These are phyloP conservation scores for Leccinum sublutescens DNA, from an alignment of 768 basidiomycete species.

Conservation along the genomic window DNA sequence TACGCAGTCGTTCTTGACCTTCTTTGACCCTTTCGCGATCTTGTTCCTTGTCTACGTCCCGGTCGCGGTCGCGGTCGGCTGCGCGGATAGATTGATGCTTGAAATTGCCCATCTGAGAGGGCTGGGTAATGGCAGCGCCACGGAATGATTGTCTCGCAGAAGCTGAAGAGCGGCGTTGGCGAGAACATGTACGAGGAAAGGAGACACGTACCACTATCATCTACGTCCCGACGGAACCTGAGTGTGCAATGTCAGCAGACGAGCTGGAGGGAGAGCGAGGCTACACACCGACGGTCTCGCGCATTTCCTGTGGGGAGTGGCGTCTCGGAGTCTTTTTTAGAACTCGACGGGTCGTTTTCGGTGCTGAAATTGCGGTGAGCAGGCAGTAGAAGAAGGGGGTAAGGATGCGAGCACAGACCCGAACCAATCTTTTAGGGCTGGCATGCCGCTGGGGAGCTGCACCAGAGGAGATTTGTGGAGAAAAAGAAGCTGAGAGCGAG, in stretches of 20 bases:
- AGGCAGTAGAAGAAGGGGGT: constrained; percentile 7
- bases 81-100: constrained; percentile 81
- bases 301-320: constrained; percentile 48
- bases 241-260: constrained; percentile 11
- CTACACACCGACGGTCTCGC: constrained; percentile 65
- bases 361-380: constrained; percentile 35
- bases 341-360: constrained; percentile 44
- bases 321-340: constrained; percentile 62
- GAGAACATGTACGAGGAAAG: constrained; percentile 3
- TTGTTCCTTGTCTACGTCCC: constrained; percentile 45
- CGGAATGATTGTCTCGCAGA: constrained; percentile 67
- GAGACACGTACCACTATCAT: constrained; percentile 60
- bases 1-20: constrained; percentile 74
- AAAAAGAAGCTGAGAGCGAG: constrained; percentile 63
- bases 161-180: constrained; percentile 37
- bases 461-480: constrained; percentile 78
- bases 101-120: constrained; percentile 92
- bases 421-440: constrained; percentile 83
- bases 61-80: constrained; percentile 55
- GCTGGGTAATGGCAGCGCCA: constrained; percentile 61
- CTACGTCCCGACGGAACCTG: constrained; percentile 75
- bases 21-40: constrained; percentile 70
- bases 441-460: constrained; percentile 70
- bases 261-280: neutral
- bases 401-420: constrained; percentile 52